These are phyloP conservation scores for Penicillium coprophilum DNA, from an alignment of 495 filamentous ascomycete species.

Conservation along the genomic window DNA sequence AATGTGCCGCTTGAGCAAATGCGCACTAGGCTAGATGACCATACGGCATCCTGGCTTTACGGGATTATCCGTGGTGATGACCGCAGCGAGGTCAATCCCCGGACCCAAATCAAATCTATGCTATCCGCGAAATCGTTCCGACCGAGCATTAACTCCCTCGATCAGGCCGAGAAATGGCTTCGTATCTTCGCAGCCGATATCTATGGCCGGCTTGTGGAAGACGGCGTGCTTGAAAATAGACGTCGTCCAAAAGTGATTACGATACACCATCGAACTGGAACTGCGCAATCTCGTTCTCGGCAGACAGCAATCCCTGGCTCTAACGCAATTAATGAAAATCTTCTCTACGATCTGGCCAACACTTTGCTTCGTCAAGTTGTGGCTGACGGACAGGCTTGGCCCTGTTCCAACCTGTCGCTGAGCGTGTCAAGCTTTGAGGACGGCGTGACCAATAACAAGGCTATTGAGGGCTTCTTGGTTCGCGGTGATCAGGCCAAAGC, in stretches of 20 bases:
- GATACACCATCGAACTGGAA: slow-evolving; percentile 72
- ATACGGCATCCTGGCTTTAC: slow-evolving; percentile 87
- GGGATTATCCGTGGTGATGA: slow-evolving; percentile 84
- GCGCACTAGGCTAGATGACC: slow-evolving; percentile 76
- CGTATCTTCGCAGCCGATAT: slow-evolving; percentile 93
- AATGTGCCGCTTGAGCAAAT: slow-evolving; percentile 72
- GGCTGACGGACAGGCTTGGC: slow-evolving; percentile 77
- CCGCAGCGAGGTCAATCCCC: slow-evolving; percentile 80
- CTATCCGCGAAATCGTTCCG: slow-evolving; percentile 96
- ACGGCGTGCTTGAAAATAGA: slow-evolving; percentile 86
- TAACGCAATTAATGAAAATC: slow-evolving; percentile 64
- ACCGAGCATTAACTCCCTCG: slow-evolving; percentile 74
- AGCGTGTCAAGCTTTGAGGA: slow-evolving; percentile 91
- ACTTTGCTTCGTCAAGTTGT: slow-evolving; percentile 73
- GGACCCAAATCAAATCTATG: slow-evolving; percentile 96
- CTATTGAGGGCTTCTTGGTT: slow-evolving; percentile 80
- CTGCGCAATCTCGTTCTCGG: slow-evolving; percentile 67
- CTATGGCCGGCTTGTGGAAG: slow-evolving; percentile 83
- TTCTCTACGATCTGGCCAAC: slow-evolving; percentile 76
- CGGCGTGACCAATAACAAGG: slow-evolving; percentile 74
- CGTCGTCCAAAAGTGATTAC: slow-evolving; percentile 82
- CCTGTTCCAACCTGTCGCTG: slow-evolving; percentile 79
- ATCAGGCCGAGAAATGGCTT: slow-evolving; percentile 84
- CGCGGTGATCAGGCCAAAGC: slow-evolving; percentile 72
- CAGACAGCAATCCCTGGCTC: slow-evolving; percentile 76